These are phyloP conservation scores for Rauvolfia tetraphylla DNA, from an alignment of 257 asterid species.

Conservation along the genomic window DNA sequence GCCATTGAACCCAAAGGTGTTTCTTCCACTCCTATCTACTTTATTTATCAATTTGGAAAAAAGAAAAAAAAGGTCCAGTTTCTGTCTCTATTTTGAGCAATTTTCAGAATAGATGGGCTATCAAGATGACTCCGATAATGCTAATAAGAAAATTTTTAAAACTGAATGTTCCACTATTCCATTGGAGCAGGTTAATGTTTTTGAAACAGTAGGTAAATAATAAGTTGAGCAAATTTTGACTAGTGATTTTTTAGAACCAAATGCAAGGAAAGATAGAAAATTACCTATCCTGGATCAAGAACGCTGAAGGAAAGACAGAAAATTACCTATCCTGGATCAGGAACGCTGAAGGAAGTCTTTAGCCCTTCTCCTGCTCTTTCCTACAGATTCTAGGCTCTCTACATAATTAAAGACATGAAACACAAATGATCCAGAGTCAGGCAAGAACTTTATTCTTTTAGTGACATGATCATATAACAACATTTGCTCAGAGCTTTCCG, in stretches of 20 bases:
- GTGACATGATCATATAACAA: not conserved
- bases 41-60: too few relatives aligned
- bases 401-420: conserved; percentile 2
- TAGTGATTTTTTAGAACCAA: not conserved
- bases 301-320: not conserved
- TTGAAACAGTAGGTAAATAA: not conserved
- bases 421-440: not conserved
- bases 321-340: not conserved
- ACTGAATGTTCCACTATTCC: too few relatives aligned
- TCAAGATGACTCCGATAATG: too few relatives aligned
- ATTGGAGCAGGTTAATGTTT: too few relatives aligned
- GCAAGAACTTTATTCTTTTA: not conserved
- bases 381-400: conserved; percentile 9
- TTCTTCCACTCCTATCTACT: too few relatives aligned
- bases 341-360: not conserved
- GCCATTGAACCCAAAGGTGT: too few relatives aligned
- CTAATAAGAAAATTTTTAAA: too few relatives aligned
- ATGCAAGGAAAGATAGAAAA: not conserved
- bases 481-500: not conserved
- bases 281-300: not conserved
- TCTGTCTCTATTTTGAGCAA: too few relatives aligned
- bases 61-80: too few relatives aligned
- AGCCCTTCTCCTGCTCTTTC: not conserved
- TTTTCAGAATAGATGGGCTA: too few relatives aligned
- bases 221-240: not conserved